phyloP scores from a whole-genome alignment of 1,284 basidiomycete species.

The Naganishia albida region DNA sequence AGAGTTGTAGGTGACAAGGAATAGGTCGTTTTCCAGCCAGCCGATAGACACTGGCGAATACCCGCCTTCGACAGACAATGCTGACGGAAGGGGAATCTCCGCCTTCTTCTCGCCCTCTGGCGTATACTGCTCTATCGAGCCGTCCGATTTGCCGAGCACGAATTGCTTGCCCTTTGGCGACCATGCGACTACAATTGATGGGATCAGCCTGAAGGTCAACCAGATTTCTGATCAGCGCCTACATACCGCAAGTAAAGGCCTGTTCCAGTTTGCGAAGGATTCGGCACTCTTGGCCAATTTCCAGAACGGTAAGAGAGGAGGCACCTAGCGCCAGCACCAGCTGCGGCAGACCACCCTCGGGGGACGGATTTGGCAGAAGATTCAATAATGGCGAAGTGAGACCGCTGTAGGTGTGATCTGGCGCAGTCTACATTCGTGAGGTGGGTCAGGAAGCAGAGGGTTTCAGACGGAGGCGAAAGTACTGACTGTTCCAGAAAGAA shows the following conservation, averaged over 20 bases:
- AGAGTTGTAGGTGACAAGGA: slow-evolving; percentile 57
- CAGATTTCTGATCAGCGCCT: background rate
- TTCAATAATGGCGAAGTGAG: slow-evolving; percentile 45
- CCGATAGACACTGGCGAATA: slow-evolving; percentile 50
- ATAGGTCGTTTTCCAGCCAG: slow-evolving; percentile 62
- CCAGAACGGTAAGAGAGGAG: slow-evolving; percentile 46
- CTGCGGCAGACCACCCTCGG: slow-evolving; percentile 42
- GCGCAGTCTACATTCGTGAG: slow-evolving; percentile 2
- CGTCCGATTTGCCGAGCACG: slow-evolving; percentile 55
- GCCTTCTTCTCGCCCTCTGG: slow-evolving; percentile 58
- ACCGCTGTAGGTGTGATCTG: slow-evolving; percentile 33
- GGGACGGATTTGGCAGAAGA: slow-evolving; percentile 56
- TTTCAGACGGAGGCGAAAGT: background rate
- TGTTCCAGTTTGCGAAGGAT: slow-evolving; percentile 40
- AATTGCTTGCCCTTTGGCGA: slow-evolving; percentile 61
- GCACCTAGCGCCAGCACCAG: slow-evolving; percentile 50
- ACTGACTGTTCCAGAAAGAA: slow-evolving; percentile 46
- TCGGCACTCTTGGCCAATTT: slow-evolving; percentile 42
- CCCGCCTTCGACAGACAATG: slow-evolving; percentile 43
- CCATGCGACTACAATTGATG: slow-evolving; percentile 53
- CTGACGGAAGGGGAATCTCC: slow-evolving; percentile 51
- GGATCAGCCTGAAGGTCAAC: slow-evolving; percentile 23
- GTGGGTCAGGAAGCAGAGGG: background rate
- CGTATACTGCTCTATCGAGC: slow-evolving; percentile 57
- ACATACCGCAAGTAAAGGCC: slow-evolving; percentile 46